Conservation (phyloP, 208 protist species). For the Wallacemonas sp. region DNA sequence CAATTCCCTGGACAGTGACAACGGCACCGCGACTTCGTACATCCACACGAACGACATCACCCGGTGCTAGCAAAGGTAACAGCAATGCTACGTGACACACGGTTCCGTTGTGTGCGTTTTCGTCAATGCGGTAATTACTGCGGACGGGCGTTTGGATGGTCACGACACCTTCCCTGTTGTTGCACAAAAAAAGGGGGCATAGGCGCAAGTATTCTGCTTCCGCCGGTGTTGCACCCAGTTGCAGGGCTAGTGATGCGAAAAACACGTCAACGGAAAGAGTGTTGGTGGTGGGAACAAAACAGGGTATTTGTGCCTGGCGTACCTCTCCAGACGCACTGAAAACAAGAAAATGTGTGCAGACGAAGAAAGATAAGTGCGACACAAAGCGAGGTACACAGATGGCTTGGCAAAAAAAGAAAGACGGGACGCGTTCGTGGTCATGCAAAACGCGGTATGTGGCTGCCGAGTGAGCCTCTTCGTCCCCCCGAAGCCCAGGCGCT, state of each 20-base stretch:
- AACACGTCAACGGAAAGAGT: conserved; percentile 18
- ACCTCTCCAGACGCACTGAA: conserved; percentile 27
- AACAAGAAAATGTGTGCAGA: conserved; percentile 40
- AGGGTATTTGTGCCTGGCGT: conserved; percentile 34
- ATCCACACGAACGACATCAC: conserved; percentile 52
- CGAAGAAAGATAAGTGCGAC: conserved; percentile 9
- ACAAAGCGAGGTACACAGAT: neutral
- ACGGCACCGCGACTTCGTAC: neutral
- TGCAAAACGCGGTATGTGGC: conserved; percentile 29
- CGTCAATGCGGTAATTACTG: neutral
- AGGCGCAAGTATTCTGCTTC: conserved; percentile 33
- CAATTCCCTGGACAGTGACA: conserved; percentile 35
- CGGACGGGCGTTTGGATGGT: neutral
- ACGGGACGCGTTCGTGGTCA: conserved; percentile 28
- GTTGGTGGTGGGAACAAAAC: conserved; percentile 25
- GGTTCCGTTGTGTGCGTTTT: neutral
- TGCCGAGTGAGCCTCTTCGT: neutral
- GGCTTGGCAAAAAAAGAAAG: conserved; percentile 42
- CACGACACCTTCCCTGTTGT: conserved; percentile 12
- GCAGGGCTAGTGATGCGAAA: conserved; percentile 18
- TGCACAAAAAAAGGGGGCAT: conserved; percentile 35
- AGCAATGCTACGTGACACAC: conserved; percentile 39
- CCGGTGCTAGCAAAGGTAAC: conserved; percentile 34
- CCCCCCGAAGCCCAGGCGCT: conserved; percentile 4
- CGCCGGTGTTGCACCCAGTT: conserved; percentile 29